phyloP scores from a whole-genome alignment of 2,329 filamentous ascomycete genomes.

The Phaeosphaeriaceae sp. region DNA sequence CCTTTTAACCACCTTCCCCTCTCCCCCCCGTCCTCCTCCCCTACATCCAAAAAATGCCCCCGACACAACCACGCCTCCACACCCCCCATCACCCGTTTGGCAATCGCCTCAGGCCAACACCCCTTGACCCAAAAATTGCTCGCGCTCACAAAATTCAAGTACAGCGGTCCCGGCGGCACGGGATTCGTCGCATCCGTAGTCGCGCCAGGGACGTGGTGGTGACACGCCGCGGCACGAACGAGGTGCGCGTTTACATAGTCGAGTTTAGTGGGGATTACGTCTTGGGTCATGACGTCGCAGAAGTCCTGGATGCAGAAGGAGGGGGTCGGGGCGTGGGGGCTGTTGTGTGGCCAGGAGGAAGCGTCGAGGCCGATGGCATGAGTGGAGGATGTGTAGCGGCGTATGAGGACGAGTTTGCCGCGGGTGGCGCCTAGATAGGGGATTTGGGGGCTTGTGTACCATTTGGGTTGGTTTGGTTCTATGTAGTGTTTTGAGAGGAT shows the following conservation, averaged over 20 bases:
- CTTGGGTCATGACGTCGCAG: constrained; percentile 80
- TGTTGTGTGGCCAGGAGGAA: constrained; percentile 84
- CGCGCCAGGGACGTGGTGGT: constrained; percentile 48
- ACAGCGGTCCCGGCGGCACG: constrained; percentile 68
- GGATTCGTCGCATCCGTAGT: constrained; percentile 48
- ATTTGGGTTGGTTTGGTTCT: constrained; percentile 64
- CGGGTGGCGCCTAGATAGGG: constrained; percentile 80
- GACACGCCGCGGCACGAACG: constrained; percentile 63
- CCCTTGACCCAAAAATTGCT: constrained; percentile 92
- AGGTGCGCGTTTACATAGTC: constrained; percentile 75
- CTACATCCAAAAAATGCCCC: constrained; percentile 52
- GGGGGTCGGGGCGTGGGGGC: constrained; percentile 66
- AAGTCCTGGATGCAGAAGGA: constrained; percentile 87
- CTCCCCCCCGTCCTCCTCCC: constrained; percentile 11
- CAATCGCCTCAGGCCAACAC: constrained; percentile 94
- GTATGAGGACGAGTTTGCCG: constrained; percentile 82
- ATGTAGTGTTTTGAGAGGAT: constrained; percentile 75
- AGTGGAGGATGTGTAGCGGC: constrained; percentile 66
- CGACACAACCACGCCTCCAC: constrained; percentile 65
- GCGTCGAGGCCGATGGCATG: constrained; percentile 59
- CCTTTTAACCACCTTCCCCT: constrained; percentile 51
- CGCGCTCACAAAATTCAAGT: constrained; percentile 87
- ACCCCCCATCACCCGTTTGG: constrained; percentile 83
- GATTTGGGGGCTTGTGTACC: constrained; percentile 77
- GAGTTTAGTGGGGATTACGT: constrained; percentile 83